Evolutionary conservation across 768 basidiomycete species (phyloP).

Genomic region (Naganishia onofrii): DNA sequence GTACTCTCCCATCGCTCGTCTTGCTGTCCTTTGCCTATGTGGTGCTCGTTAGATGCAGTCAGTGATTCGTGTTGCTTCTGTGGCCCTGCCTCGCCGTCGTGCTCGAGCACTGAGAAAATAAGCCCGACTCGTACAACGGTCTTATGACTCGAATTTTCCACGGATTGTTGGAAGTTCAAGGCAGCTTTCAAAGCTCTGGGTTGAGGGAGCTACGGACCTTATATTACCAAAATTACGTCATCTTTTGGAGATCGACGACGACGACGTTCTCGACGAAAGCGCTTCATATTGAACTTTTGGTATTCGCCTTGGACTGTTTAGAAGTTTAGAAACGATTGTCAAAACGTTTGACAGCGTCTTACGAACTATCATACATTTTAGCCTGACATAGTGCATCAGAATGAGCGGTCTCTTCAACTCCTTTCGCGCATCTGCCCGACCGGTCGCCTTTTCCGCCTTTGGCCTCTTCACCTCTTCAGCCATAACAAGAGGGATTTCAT

Average conservation of each 20-base stretch:
- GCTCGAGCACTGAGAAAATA: not conserved
- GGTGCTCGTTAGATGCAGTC: constrained; percentile 23
- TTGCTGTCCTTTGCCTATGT: constrained; percentile 18
- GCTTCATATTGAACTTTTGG: not conserved
- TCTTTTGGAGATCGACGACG: not conserved
- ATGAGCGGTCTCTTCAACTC: constrained; percentile 24
- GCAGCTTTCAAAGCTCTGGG: too few relatives aligned
- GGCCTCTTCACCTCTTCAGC: constrained; percentile 30
- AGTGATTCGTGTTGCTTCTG: constrained; percentile 15
- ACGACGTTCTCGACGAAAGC: not conserved
- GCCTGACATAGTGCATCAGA: not conserved
- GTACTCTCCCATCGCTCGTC: constrained; percentile 21
- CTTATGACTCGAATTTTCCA: not conserved
- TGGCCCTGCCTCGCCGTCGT: not conserved
- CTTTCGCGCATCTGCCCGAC: constrained; percentile 22
- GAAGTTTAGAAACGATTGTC: too few relatives aligned
- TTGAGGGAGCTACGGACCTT: too few relatives aligned
- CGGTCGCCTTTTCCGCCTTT: constrained; percentile 29
- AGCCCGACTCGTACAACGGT: not conserved
- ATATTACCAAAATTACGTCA: not conserved
- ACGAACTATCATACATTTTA: not conserved
- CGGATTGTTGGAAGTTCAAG: too few relatives aligned
- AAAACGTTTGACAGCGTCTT: too few relatives aligned
- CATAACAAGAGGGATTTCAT: constrained; percentile 25
- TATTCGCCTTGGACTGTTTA: too few relatives aligned